These are phyloP conservation scores for Phoenix dactylifera DNA, from an alignment of 176 grass and related monocot species.

Conservation along the genomic window DNA sequence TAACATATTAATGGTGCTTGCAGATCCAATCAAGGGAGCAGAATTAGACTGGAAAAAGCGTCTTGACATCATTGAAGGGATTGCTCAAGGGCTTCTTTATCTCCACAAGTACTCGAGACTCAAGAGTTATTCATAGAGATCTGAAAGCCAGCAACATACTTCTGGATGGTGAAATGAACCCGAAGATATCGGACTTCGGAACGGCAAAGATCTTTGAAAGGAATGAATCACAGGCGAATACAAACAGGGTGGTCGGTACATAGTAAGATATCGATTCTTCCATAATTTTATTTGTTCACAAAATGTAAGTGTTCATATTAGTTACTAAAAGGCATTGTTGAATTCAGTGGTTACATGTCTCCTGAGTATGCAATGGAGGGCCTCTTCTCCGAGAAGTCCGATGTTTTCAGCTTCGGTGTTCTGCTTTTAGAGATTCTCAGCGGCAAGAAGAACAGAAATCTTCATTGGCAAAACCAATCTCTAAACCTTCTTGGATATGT, in stretches of 20 bases:
- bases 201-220: background rate
- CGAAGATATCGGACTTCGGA: conserved; percentile 11
- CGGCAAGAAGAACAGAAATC: background rate
- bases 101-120: conserved; percentile 6
- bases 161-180: background rate
- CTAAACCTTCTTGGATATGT: background rate
- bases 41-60: background rate
- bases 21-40: conserved; percentile 1
- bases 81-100: conserved; percentile 11
- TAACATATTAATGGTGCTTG: no score
- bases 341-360: conserved; percentile 6
- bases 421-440: conserved; percentile 8
- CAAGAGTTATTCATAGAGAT: conserved; percentile 10
- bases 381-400: no score
- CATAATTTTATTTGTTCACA: no score
- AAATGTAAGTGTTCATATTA: no score
- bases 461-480: background rate
- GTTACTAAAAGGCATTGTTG: no score
- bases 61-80: conserved; percentile 1
- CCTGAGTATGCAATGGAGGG: no score
- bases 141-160: conserved; percentile 7
- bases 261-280: background rate
- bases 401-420: conserved; percentile 20
- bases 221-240: background rate
- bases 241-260: conserved; percentile 3